phyloP scores from a whole-genome alignment of 805 yeast genomes.

The Saturnispora mendoncae region DNA sequence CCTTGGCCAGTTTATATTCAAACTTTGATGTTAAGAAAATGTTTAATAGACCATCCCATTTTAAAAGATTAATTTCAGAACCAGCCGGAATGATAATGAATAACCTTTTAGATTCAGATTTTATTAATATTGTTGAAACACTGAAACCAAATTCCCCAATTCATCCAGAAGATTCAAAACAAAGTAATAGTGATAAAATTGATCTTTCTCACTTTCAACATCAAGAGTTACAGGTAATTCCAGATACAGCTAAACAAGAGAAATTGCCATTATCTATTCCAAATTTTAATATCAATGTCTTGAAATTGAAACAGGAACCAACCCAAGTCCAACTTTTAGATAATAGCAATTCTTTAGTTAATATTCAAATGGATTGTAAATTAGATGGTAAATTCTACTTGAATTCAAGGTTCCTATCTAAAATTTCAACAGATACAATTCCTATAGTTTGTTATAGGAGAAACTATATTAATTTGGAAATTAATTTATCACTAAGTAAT shows the following conservation, averaged over 20 bases:
- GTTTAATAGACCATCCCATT: conserved; percentile 4
- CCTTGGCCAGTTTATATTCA: neutral
- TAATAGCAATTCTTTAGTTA: too few relatives aligned
- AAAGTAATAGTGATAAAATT: too few relatives aligned
- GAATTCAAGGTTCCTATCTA: conserved; percentile 13
- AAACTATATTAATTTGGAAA: conserved; percentile 11
- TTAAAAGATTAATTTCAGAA: neutral
- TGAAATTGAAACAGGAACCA: neutral
- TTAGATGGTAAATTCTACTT: conserved; percentile 18
- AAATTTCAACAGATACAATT: conserved; percentile 1
- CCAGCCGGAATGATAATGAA: neutral
- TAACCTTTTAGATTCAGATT: conserved; percentile 1
- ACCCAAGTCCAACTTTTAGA: neutral
- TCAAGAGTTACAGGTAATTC: too few relatives aligned
- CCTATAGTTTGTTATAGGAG: conserved; percentile 21
- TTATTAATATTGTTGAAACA: neutral
- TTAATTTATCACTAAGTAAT: neutral
- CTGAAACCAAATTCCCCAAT: neutral
- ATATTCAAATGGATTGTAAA: conserved; percentile 1
- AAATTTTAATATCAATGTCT: neutral
- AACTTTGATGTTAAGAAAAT: neutral
- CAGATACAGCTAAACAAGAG: too few relatives aligned
- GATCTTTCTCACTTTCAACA: too few relatives aligned
- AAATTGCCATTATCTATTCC: too few relatives aligned
- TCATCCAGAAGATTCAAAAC: too few relatives aligned